These are phyloP conservation scores for Davidsoniella virescens DNA, from an alignment of 2,329 filamentous ascomycete genomes.

Conservation along the genomic window DNA sequence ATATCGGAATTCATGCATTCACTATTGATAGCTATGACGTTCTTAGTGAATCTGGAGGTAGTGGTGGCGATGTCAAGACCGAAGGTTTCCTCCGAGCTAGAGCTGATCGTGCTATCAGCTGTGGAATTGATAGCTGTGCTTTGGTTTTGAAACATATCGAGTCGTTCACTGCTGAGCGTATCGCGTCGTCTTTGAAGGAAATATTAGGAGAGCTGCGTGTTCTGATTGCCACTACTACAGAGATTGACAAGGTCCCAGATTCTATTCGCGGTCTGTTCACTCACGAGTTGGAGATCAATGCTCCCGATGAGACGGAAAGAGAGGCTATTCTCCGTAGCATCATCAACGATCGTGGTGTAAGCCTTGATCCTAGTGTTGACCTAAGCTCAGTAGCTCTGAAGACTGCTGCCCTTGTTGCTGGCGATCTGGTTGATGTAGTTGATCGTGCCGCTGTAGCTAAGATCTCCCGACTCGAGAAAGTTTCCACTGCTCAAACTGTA, in stretches of 20 bases:
- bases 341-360: slow-evolving; percentile 57
- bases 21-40: slow-evolving; percentile 85
- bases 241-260: slow-evolving; percentile 86
- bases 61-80: slow-evolving; percentile 67
- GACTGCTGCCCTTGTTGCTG: slow-evolving; percentile 87
- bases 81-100: slow-evolving; percentile 79
- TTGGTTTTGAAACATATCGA: slow-evolving; percentile 84
- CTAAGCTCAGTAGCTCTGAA: slow-evolving; percentile 76
- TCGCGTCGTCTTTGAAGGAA: slow-evolving; percentile 70
- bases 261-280: slow-evolving; percentile 82
- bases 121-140: slow-evolving; percentile 67
- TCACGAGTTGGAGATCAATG: slow-evolving; percentile 84
- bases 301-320: slow-evolving; percentile 81
- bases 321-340: slow-evolving; percentile 73
- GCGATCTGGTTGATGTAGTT: slow-evolving; percentile 85
- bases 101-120: slow-evolving; percentile 75
- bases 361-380: slow-evolving; percentile 70
- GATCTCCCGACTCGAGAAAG: slow-evolving; percentile 52
- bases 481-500: slow-evolving; percentile 23
- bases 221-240: slow-evolving; percentile 83
- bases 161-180: slow-evolving; percentile 77
- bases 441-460: slow-evolving; percentile 73
- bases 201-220: slow-evolving; percentile 67
- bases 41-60: slow-evolving; percentile 55
- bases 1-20: slow-evolving; percentile 83